Conservation (phyloP, 164 flowering plant species). For the Platanus orientalis region DNA sequence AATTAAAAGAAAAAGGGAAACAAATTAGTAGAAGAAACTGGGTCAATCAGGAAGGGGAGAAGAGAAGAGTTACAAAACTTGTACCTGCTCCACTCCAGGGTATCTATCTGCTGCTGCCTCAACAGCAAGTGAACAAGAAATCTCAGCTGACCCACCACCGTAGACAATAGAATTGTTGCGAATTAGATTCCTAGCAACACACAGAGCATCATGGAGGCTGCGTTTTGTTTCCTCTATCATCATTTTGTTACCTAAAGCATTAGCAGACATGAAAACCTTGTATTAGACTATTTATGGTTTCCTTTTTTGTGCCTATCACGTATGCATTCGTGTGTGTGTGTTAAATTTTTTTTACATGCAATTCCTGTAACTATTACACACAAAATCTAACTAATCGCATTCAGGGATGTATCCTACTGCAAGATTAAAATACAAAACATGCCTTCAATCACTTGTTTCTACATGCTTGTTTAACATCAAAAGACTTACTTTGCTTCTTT, state of each 20-base stretch:
- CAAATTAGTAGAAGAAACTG: not conserved
- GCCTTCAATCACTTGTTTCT: no score
- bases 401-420: no score
- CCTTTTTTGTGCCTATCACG: no score
- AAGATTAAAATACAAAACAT: no score
- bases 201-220: slow-evolving; percentile 92
- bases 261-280: slow-evolving; percentile 9
- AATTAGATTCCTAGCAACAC: slow-evolving; percentile 93
- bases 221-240: slow-evolving; percentile 99
- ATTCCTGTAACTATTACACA: no score
- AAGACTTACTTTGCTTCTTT: no score
- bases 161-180: slow-evolving; percentile 93
- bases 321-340: no score
- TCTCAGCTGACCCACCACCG: slow-evolving; percentile 99
- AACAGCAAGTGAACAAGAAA: slow-evolving; percentile 92
- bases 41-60: not conserved
- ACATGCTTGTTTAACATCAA: no score
- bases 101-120: slow-evolving; percentile 92
- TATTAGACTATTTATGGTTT: no score
- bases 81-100: slow-evolving; percentile 98
- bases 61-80: not conserved
- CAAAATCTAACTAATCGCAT: no score
- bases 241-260: slow-evolving; percentile 90
- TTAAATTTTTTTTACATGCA: no score
- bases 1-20: not conserved